A percentile compares a stretch with the other conserved stretches of the same genome.
These are phyloP conservation scores for Peronospora farinosa DNA, from an alignment of 352 stramenopile genomes.

Conservation along the genomic window DNA sequence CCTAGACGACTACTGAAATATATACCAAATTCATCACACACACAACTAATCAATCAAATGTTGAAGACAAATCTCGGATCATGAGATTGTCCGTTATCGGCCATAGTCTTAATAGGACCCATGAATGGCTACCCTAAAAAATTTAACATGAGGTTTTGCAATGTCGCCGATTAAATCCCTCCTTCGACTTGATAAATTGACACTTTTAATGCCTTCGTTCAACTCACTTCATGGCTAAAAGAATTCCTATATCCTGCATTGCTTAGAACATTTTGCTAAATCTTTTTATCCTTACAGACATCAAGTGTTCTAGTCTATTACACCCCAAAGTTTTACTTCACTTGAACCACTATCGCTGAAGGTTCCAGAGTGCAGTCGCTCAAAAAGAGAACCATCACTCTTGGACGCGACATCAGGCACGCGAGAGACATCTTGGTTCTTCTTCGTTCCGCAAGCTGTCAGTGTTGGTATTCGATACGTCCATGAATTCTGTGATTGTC, in stretches of 20 bases:
- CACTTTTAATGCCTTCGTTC: slow-evolving; percentile 25
- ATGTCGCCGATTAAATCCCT: slow-evolving; percentile 28
- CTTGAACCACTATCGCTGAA: too few relatives aligned
- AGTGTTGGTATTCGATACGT: too few relatives aligned
- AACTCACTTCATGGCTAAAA: slow-evolving; percentile 14
- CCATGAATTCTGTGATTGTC: too few relatives aligned
- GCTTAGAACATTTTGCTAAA: slow-evolving; percentile 13
- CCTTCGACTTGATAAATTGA: slow-evolving; percentile 27
- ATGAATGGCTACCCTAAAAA: slow-evolving; percentile 27
- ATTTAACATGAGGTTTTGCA: slow-evolving; percentile 49
- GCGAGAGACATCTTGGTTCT: too few relatives aligned
- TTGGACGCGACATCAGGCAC: too few relatives aligned
- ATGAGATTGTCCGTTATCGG: slow-evolving; percentile 26
- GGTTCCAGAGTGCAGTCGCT: too few relatives aligned
- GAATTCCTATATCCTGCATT: slow-evolving; percentile 37
- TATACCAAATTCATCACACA: slow-evolving; percentile 21
- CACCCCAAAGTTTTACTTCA: too few relatives aligned
- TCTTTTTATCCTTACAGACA: neutral
- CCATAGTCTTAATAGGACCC: slow-evolving; percentile 27
- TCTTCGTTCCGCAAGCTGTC: too few relatives aligned
- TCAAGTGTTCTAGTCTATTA: too few relatives aligned
- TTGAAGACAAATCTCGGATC: slow-evolving; percentile 34
- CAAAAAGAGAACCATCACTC: too few relatives aligned
- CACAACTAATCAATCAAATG: slow-evolving; percentile 22
- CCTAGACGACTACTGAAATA: slow-evolving; percentile 20